Evolutionary conservation across 1,284 basidiomycete genomes (phyloP).

Genomic region (Papiliotrema nemorosa): DNA sequence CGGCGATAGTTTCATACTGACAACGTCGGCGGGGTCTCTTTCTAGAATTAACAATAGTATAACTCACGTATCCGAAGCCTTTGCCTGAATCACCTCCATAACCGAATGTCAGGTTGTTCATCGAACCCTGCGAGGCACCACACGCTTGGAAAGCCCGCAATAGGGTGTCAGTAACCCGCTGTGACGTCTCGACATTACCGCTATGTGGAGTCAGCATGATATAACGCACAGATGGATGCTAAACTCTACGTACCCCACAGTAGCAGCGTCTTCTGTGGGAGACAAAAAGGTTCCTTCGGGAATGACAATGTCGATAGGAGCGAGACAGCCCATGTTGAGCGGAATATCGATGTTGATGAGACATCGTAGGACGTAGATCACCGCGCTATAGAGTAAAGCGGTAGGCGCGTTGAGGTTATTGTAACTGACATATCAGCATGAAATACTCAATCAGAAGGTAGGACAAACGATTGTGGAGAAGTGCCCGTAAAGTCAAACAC

Average conservation of each 20-base stretch:
- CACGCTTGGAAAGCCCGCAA: constrained; percentile 88
- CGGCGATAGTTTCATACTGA: constrained; percentile 50
- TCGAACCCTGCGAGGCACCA: constrained; percentile 88
- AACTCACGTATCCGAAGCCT: constrained; percentile 74
- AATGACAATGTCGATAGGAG: constrained; percentile 50
- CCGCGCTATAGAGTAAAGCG: constrained; percentile 83
- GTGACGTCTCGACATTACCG: constrained; percentile 87
- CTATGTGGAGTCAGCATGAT: constrained; percentile 89
- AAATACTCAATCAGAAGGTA: neutral
- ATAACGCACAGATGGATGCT: too few relatives aligned
- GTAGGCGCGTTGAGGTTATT: constrained; percentile 57
- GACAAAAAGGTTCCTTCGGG: constrained; percentile 74
- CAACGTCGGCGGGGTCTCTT: too few relatives aligned
- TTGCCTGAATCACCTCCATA: constrained; percentile 31
- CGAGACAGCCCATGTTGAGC: constrained; percentile 43
- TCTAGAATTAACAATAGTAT: neutral
- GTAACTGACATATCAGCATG: constrained; percentile 7
- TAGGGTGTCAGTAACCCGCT: constrained; percentile 92
- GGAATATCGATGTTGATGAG: constrained; percentile 92
- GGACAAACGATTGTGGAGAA: constrained; percentile 72
- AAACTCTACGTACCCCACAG: too few relatives aligned
- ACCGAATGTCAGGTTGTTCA: constrained; percentile 52
- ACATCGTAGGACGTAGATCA: constrained; percentile 89
- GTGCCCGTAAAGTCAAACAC: constrained; percentile 86
- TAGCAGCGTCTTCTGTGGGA: constrained; percentile 77